Conservation (phyloP, 257 asterid genomes). For the Haberlea rhodopensis region DNA sequence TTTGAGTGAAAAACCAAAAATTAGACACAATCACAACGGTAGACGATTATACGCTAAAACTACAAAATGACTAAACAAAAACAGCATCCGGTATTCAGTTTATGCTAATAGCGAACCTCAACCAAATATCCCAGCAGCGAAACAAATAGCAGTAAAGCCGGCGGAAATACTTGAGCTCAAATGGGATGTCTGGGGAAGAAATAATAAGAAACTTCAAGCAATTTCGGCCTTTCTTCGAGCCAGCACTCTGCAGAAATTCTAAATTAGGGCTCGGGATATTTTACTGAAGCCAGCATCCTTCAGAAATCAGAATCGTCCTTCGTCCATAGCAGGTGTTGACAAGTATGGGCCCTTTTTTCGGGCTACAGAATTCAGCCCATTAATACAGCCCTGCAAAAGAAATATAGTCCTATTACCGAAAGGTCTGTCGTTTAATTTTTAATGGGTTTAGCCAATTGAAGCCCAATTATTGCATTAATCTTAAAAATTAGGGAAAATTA, state of each 20-base stretch:
- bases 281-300: not conserved
- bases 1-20: too few species aligned
- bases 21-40: too few species aligned
- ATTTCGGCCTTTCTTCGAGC: not conserved
- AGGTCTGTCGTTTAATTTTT: too few species aligned
- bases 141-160: not conserved
- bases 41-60: not conserved
- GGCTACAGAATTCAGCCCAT: too few species aligned
- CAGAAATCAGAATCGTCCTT: too few species aligned
- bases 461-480: too few species aligned
- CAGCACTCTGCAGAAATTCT: not conserved
- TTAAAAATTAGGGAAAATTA: too few species aligned
- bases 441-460: too few species aligned
- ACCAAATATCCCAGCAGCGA: not conserved
- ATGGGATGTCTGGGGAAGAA: not conserved
- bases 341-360: too few species aligned
- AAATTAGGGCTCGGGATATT: not conserved
- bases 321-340: not conserved
- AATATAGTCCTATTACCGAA: not conserved
- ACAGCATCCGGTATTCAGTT: not conserved
- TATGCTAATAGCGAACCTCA: not conserved
- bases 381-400: not conserved
- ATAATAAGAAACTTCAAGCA: not conserved
- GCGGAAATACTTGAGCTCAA: not conserved
- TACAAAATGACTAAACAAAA: not conserved